phyloP scores from a whole-genome alignment of 345 rosid genomes.

The Corymbia maculata region DNA sequence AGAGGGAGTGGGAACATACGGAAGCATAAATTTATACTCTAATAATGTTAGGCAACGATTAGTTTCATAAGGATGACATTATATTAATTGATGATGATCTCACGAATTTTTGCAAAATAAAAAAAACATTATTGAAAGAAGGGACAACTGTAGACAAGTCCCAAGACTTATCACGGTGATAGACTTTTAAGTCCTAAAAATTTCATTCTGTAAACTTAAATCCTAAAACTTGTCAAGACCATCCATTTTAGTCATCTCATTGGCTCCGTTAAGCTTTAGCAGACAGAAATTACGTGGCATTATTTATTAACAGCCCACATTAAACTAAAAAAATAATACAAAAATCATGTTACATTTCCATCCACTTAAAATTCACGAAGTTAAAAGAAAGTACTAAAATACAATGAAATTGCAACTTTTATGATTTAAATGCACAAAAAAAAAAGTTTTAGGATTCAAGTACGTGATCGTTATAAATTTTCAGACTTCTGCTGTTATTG shows the following conservation, averaged over 20 bases:
- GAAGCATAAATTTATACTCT: neutral
- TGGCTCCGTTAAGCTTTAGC: neutral
- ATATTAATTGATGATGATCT: neutral
- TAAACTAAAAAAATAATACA: neutral
- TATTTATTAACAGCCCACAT: neutral
- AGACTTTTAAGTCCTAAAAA: neutral
- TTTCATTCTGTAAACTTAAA: neutral
- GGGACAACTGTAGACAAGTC: neutral
- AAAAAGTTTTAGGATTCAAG: neutral
- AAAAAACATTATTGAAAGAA: slow-evolving; percentile 14
- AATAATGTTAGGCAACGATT: neutral
- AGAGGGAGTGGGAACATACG: neutral
- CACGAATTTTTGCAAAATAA: neutral
- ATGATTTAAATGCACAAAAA: neutral
- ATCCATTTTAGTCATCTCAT: neutral
- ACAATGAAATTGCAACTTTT: neutral
- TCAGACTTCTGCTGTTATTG: neutral
- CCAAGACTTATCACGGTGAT: neutral
- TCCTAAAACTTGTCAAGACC: neutral
- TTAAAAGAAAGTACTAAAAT: neutral
- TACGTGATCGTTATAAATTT: neutral
- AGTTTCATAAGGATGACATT: neutral
- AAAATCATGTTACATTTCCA: neutral
- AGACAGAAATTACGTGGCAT: neutral
- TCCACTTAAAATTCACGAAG: neutral